Evolutionary conservation across 1,284 basidiomycete species (phyloP).

Genomic region (Vanrija sp.): DNA sequence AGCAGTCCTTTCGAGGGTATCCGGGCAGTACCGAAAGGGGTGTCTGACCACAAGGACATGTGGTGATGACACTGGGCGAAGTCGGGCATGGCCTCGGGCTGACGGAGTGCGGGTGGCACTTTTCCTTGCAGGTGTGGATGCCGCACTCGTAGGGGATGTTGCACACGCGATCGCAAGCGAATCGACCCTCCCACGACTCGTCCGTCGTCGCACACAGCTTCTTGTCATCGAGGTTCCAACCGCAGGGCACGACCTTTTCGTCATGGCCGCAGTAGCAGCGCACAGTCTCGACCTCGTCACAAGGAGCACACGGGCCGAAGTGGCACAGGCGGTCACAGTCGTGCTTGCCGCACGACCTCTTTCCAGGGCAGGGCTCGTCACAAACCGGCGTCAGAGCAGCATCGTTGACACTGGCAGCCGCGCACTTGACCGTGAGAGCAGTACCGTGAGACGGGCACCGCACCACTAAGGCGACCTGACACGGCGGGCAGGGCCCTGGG

Average conservation of each 20-base stretch:
- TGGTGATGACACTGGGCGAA: slow-evolving; percentile 63
- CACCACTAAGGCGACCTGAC: slow-evolving; percentile 55
- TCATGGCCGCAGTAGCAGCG: slow-evolving; percentile 75
- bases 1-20: slow-evolving; percentile 59
- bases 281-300: slow-evolving; percentile 56
- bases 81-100: slow-evolving; percentile 63
- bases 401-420: slow-evolving; percentile 48
- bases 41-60: slow-evolving; percentile 76
- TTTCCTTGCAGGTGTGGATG: slow-evolving; percentile 63
- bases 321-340: slow-evolving; percentile 59
- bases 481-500: slow-evolving; percentile 75
- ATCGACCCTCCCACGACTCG: slow-evolving; percentile 64
- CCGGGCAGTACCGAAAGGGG: slow-evolving; percentile 51
- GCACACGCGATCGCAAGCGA: slow-evolving; percentile 63
- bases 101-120: slow-evolving; percentile 65
- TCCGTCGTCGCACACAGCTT: slow-evolving; percentile 32
- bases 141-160: slow-evolving; percentile 70
- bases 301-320: slow-evolving; percentile 64
- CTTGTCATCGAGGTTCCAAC: slow-evolving; percentile 53
- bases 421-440: slow-evolving; percentile 63
- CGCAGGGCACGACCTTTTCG: slow-evolving; percentile 61
- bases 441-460: slow-evolving; percentile 67
- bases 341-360: slow-evolving; percentile 67
- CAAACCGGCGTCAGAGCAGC: slow-evolving; percentile 58
- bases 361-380: slow-evolving; percentile 59